Conservation (phyloP, 352 stramenopile species). For the Phytophthora fragariae region DNA sequence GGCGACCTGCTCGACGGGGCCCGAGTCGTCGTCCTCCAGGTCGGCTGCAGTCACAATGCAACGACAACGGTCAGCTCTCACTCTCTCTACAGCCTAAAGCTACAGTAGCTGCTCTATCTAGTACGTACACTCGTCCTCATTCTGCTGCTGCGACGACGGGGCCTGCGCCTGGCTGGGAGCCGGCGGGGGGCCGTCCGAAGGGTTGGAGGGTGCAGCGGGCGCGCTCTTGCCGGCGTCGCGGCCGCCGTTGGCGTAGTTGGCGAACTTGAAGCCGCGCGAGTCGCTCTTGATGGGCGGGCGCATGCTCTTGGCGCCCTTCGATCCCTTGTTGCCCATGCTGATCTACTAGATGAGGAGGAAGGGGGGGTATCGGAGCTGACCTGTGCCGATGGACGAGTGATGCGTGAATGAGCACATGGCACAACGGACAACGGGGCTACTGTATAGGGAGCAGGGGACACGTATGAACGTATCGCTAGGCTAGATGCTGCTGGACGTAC, state of each 20-base stretch:
- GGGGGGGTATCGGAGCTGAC: slow-evolving; percentile 39
- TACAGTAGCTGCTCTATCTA: not conserved
- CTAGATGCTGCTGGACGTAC: slow-evolving; percentile 14
- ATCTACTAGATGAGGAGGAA: slow-evolving; percentile 8
- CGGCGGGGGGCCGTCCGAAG: slow-evolving; percentile 42
- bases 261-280: slow-evolving; percentile 83
- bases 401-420: slow-evolving; percentile 40
- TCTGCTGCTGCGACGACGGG: slow-evolving; percentile 34
- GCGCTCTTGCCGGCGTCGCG: slow-evolving; percentile 79
- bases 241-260: slow-evolving; percentile 49
- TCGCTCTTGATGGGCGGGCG: slow-evolving; percentile 87
- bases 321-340: slow-evolving; percentile 87
- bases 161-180: slow-evolving; percentile 36
- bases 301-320: slow-evolving; percentile 72
- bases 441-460: not conserved
- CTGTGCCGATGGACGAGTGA: slow-evolving; percentile 43
- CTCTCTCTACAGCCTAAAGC: not conserved
- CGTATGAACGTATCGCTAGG: not conserved
- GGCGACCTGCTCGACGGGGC: slow-evolving; percentile 76
- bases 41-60: slow-evolving; percentile 56
- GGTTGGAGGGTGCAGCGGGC: slow-evolving; percentile 70
- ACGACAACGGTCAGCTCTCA: slow-evolving; percentile 8
- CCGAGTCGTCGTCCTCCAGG: slow-evolving; percentile 84
- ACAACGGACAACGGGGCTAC: slow-evolving; percentile 4
- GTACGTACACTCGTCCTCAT: slow-evolving; percentile 75